Base-by-base conservation (phyloP, 139 green algal species). In the Tetradesmus lagerheimii region DNA sequence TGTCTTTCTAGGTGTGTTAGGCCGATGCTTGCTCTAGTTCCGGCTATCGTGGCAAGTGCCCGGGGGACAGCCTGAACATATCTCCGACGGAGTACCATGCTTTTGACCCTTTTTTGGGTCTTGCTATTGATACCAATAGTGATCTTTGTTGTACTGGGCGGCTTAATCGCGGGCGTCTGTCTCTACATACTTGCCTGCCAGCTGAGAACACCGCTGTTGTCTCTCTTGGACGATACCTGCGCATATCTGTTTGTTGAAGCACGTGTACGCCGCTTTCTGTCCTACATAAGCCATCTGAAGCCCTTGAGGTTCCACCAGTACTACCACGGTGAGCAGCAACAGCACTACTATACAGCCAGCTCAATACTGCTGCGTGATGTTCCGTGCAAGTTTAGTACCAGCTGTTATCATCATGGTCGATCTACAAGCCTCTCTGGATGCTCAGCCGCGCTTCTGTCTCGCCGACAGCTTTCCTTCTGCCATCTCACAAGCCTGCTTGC, bases 311-410 rank as follows among this genome's bases (percentile, higher is more conserved):
- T 85, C 25, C 79, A 66, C 41, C 41, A 47, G 15, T 85, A 85
- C 79, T 85, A 85, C 20, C 79, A 85, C 25, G 79, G 79, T 85
- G 31, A 39, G 79, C 37, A 67, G 6, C 12, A 83, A 50, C 79
- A 64, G 57, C 57, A 71, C 23, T 71, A 71, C 23, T 71, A n/a
- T n/a, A n/a, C n/a, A n/a, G n/a, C n/a, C n/a, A n/a, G n/a, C n/a
- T n/a, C n/a, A n/a, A n/a, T n/a, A n/a, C 57, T 71, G 57, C 23
- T 71, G 57, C 53, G 47, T 62, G 47, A 62, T 71, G 57, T 23
- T 71, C 57, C 12, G 47, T 62, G 6, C 15, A 66, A 57, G 45
- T 57, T 18, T 15, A n/a, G 25, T 71, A n/a, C 2, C 23, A 71
- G 20, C 20, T 71, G 1, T 11, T 31, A 9, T 31, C 57, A 71